Evolutionary conservation across 225 moss, liverwort and hornwort genomes (phyloP), one percentile per base, ranked within the genome.

Genomic region (Marchantia polymorpha): DNA sequence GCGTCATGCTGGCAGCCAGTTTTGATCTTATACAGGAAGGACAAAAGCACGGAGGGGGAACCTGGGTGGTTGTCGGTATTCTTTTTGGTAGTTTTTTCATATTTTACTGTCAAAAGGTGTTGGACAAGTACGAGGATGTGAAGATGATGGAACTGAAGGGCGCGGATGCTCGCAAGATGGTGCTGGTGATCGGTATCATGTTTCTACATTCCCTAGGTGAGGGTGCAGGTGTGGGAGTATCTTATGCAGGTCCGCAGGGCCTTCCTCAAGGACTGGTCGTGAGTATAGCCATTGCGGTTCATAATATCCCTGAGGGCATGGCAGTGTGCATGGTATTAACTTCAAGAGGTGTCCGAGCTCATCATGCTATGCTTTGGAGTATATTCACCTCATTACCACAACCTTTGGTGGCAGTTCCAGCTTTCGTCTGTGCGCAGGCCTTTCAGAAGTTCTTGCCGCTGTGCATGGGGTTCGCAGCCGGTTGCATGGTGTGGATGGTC

Each of bases 401-500:
- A 83, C 97, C 97, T 26, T 72, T 93, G 46, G 92, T 99, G 31
- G 97, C 97, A 39, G 97, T 99, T 56, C 97, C 97, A 59, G 97
- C 97, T 27, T 99, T 99, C 79, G 64, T 99, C 53, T 99, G 94
- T 73, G 97, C 93, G 3, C 94, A 99, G 84, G 88, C 94, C 16
- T 94, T 99, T 69, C 93, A 91, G 72, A 91, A 87, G 59, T 89
- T 99, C 82, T 77, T 99, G 77, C 97, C 97, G 0, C 89, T 99
- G 48, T 99, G 97, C 78, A 89, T 94, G 93, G 97, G 97, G 64
- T 99, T 99, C 82, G 97, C 93, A 23, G 97, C 91, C 22, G 97
- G 94, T 60, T 99, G 97, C 86, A 99, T 99, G 97, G 89, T 99
- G 82, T 99, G 97, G 97, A 94, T 99, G 92, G 97, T 99, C 8